A percentile compares a stretch with the other conserved stretches of the same genome.
Evolutionary conservation across 2,329 filamentous ascomycete species (phyloP).

Genomic region (Fusarium gaditjirri): DNA sequence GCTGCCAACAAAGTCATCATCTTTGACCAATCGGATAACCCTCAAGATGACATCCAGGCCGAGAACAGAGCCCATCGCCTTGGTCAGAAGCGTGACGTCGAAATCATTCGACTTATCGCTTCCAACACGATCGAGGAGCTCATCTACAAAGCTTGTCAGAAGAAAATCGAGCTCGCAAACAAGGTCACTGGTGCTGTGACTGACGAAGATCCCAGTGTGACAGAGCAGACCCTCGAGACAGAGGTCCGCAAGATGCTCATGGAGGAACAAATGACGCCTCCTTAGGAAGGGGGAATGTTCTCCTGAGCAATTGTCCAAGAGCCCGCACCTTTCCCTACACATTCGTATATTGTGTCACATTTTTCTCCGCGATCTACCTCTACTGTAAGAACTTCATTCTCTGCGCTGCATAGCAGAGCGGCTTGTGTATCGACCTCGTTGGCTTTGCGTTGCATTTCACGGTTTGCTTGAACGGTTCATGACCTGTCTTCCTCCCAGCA

Average conservation of each 20-base stretch:
- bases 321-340: not conserved
- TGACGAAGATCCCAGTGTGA: slow-evolving; percentile 44
- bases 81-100: slow-evolving; percentile 89
- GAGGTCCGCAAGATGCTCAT: slow-evolving; percentile 59
- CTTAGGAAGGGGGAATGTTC: slow-evolving; percentile 43
- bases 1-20: slow-evolving; percentile 98
- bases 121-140: slow-evolving; percentile 89
- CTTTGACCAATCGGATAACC: slow-evolving; percentile 97
- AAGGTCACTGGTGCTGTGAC: slow-evolving; percentile 59
- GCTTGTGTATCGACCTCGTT: slow-evolving; percentile 23
- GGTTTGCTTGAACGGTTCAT: slow-evolving; percentile 1
- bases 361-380: slow-evolving; percentile 1
- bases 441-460: slow-evolving; percentile 11
- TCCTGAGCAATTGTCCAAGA: slow-evolving; percentile 6
- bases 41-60: slow-evolving; percentile 97
- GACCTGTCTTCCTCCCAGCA: not conserved
- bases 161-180: slow-evolving; percentile 88
- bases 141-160: slow-evolving; percentile 89
- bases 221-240: slow-evolving; percentile 54
- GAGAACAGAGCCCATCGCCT: slow-evolving; percentile 97
- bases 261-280: slow-evolving; percentile 53
- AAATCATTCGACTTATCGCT: slow-evolving; percentile 87
- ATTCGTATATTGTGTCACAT: not conserved
- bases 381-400: slow-evolving; percentile 15
- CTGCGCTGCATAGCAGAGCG: slow-evolving; percentile 26